Evolutionary conservation across 257 asterid species (phyloP), one percentile per base, ranked within the genome.

Genomic region (Solanum paucissectum): DNA sequence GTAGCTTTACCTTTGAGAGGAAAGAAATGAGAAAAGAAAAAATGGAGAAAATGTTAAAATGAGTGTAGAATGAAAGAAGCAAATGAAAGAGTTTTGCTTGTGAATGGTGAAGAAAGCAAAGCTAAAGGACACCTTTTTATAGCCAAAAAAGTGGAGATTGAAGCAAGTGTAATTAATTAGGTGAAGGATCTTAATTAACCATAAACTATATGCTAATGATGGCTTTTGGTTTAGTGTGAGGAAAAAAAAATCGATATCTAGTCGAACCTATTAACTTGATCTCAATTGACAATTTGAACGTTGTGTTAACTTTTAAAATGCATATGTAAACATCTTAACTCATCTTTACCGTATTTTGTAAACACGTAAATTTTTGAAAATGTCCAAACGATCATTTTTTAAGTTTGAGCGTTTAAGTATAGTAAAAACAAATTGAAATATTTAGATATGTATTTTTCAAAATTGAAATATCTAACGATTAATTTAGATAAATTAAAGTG

Each of bases 71-170:
- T 55, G 66, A 55, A 55, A 55, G 66, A 55, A 55, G 85, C 38
- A 79, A 44, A 79, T 44, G 27, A 81, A 79, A 16, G 85, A 81
- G 85, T 27, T 44, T 16, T 81, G 85, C 9, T 81, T 81, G 40
- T 25, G 66, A 81, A 81, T 46, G 85, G 44, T 82, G 86, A 82
- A 82, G 71, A 82, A 82, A 82, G 32, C 42, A 32, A 82, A 52
- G 86, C 44, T 49, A 82, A 42, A 49, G 85, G 44, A 82, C 71
- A 36, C 12, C 68, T 82, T 29, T 82, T 49, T 82, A 82, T 82
- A 82, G 62, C 42, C 64, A 49, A 21, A 49, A 29, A 49, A 82
- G 69, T 49, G 68, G 16, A 81, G 42, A 29, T 49, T 27, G 27
- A 46, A 16, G 40, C 9, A 33, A 81, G 86, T 82, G 86, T 49